Evolutionary conservation across 108 stramenopile genomes (phyloP).

Genomic region (Nitzschia palea): DNA sequence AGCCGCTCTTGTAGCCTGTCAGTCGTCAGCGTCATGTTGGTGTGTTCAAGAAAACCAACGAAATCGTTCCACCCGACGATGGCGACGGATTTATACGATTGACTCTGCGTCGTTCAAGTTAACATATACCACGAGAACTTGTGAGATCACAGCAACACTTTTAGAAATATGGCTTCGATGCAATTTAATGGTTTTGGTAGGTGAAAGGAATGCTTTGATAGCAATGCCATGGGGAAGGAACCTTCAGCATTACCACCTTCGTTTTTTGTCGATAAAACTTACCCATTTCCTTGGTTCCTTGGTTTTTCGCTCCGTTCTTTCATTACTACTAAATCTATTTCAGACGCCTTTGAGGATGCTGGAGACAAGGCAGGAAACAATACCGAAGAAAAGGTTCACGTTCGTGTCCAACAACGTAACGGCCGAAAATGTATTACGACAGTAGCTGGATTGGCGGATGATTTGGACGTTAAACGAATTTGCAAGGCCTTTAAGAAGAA

Average conservation of each 20-base stretch:
- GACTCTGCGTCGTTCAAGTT: no score
- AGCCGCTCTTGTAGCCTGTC: no score
- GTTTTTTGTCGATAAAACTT: no score
- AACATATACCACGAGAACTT: no score
- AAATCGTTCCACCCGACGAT: no score
- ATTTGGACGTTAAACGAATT: slow-evolving; percentile 97
- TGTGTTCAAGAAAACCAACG: no score
- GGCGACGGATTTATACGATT: no score
- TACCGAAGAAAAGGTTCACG: slow-evolving; percentile 91
- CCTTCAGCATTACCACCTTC: neutral
- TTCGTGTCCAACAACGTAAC: slow-evolving; percentile 98
- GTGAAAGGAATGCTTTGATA: no score
- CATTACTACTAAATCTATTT: neutral
- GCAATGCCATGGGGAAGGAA: neutral
- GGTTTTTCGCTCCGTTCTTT: neutral
- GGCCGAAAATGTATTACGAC: slow-evolving; percentile 99
- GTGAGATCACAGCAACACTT: no score
- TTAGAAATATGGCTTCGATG: slow-evolving; percentile 13
- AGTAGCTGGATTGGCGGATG: slow-evolving; percentile 94
- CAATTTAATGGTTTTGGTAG: slow-evolving; percentile 24
- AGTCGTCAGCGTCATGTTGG: no score
- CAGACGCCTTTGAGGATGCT: slow-evolving; percentile 90
- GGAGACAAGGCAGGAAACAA: slow-evolving; percentile 64
- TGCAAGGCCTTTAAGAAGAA: slow-evolving; percentile 99
- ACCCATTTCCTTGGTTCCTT: neutral